A percentile compares a stretch with the other conserved stretches of the same genome.
phyloP scores from a whole-genome alignment of 805 yeast genomes.

The Candida xiaguanensis region DNA sequence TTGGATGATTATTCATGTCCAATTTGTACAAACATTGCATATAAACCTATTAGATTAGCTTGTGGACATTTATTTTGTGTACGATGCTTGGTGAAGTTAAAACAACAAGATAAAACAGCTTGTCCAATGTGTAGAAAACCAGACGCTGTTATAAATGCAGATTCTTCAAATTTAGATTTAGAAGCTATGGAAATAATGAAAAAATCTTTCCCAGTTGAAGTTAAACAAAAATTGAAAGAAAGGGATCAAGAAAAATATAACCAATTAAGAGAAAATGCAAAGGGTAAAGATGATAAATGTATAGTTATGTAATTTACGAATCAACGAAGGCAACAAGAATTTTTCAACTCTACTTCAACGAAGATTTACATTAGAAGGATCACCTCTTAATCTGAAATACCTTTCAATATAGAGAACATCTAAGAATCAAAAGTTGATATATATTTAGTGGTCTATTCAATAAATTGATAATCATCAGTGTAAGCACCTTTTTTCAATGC shows the following conservation, averaged over 20 bases:
- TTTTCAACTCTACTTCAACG: too few species aligned
- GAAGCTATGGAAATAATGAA: slow-evolving; percentile 52
- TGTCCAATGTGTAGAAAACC: slow-evolving; percentile 67
- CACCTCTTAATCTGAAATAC: too few species aligned
- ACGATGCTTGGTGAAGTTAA: slow-evolving; percentile 65
- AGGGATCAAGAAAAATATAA: slow-evolving; percentile 40
- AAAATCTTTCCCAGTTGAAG: slow-evolving; percentile 62
- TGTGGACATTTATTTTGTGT: slow-evolving; percentile 74
- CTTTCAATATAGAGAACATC: too few species aligned
- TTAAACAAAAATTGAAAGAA: slow-evolving; percentile 56
- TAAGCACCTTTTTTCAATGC: too few species aligned
- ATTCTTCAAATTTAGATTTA: slow-evolving; percentile 55
- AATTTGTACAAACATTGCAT: slow-evolving; percentile 66
- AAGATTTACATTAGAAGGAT: too few species aligned
- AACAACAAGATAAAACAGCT: slow-evolving; percentile 51
- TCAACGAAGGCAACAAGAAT: too few species aligned
- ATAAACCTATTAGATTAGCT: slow-evolving; percentile 60
- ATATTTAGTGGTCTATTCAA: too few species aligned
- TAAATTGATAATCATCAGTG: too few species aligned
- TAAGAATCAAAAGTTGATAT: too few species aligned
- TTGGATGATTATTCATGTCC: slow-evolving; percentile 76
- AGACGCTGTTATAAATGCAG: slow-evolving; percentile 53
- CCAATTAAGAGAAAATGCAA: slow-evolving; percentile 14
- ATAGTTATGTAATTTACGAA: slow-evolving; percentile 10
- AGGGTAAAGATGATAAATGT: slow-evolving; percentile 9